Conservation (phyloP, 2,329 filamentous ascomycete genomes). For the Phyllosticta citrichinensis region DNA sequence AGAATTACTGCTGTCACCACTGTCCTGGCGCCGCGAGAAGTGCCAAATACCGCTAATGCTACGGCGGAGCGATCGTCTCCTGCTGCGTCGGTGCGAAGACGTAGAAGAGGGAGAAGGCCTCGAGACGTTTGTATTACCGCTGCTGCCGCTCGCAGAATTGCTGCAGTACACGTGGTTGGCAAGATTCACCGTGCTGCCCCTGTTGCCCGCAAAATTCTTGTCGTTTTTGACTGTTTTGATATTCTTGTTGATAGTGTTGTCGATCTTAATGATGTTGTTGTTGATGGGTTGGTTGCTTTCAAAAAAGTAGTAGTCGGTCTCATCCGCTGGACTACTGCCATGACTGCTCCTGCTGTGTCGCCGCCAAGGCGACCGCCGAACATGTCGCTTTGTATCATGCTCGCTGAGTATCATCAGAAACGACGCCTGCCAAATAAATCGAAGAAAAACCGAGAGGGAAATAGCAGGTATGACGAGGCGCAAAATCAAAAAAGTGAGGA, state of each 20-base stretch:
- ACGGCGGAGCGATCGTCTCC: no score
- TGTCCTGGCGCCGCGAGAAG: no score
- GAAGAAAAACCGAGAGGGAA: background rate
- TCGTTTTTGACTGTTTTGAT: background rate
- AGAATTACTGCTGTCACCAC: no score
- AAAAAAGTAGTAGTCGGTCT: background rate
- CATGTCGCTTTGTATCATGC: conserved; percentile 12
- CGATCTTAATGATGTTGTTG: background rate
- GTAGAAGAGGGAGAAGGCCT: no score
- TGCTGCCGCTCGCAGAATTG: no score
- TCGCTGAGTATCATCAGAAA: conserved; percentile 17
- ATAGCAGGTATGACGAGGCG: background rate
- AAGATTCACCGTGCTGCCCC: background rate
- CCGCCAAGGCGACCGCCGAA: conserved; percentile 1
- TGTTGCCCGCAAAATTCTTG: background rate
- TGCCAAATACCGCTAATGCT: no score
- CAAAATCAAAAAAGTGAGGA: background rate
- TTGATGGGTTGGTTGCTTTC: background rate
- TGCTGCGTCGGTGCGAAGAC: no score
- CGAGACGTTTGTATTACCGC: no score
- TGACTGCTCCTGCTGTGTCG: background rate
- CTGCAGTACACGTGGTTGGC: background rate
- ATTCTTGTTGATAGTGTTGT: background rate
- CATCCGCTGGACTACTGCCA: background rate
- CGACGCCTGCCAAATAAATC: background rate